These are phyloP conservation scores for Neopestalotiopsis sp. DNA, from an alignment of 2,329 filamentous ascomycete species.

Conservation along the genomic window DNA sequence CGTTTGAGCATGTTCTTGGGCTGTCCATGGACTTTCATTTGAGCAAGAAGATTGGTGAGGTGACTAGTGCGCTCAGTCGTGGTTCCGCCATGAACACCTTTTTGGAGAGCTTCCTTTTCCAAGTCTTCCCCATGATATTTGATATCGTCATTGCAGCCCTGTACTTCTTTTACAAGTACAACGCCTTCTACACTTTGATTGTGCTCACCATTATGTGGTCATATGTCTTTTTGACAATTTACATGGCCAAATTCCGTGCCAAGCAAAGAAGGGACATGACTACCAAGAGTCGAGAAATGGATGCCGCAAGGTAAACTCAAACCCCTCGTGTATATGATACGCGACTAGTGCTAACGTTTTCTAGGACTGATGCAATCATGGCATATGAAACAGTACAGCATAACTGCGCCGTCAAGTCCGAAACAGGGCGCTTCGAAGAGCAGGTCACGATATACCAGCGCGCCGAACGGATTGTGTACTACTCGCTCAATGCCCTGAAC, in stretches of 20 bases:
- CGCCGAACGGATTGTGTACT: slow-evolving; percentile 61
- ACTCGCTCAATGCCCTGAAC: slow-evolving; percentile 64
- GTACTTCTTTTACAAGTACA: slow-evolving; percentile 51
- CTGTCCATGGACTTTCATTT: slow-evolving; percentile 57
- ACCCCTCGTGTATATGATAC: neutral
- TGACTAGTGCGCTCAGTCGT: slow-evolving; percentile 54
- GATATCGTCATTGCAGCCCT: slow-evolving; percentile 56
- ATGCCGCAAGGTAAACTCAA: slow-evolving; percentile 47
- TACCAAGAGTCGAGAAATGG: slow-evolving; percentile 50
- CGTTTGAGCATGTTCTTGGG: slow-evolving; percentile 53
- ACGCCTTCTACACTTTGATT: slow-evolving; percentile 54
- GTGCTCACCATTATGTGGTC: slow-evolving; percentile 54
- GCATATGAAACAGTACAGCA: slow-evolving; percentile 66
- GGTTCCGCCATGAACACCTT: slow-evolving; percentile 56
- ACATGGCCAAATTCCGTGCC: slow-evolving; percentile 53
- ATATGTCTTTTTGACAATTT: slow-evolving; percentile 57
- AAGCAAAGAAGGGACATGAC: slow-evolving; percentile 51
- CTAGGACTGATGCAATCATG: slow-evolving; percentile 51
- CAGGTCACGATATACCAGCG: slow-evolving; percentile 62
- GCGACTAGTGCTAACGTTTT: neutral
- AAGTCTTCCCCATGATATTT: slow-evolving; percentile 56
- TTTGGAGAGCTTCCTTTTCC: slow-evolving; percentile 53
- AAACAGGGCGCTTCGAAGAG: slow-evolving; percentile 61
- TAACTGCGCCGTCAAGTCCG: slow-evolving; percentile 65
- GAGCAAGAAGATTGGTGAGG: slow-evolving; percentile 56